Conservation (phyloP, 768 basidiomycete species). For the Leccinum ochraceum region DNA sequence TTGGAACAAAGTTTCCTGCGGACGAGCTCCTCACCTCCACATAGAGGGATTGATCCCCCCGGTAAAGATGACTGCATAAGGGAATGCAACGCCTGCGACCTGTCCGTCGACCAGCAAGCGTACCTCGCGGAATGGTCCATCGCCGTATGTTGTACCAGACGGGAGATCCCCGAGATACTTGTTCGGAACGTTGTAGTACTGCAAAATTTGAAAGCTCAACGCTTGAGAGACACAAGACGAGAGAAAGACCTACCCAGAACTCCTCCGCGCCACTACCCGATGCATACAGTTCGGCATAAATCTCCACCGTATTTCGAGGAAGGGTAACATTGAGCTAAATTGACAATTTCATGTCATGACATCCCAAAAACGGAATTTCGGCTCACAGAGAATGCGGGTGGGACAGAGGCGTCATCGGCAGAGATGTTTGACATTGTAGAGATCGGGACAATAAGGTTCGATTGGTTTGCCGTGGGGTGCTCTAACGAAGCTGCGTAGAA, state of each 20-base stretch:
- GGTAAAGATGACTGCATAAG: slow-evolving; percentile 66
- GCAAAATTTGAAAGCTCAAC: slow-evolving; percentile 3
- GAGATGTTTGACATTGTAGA: slow-evolving; percentile 63
- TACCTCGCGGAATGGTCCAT: slow-evolving; percentile 65
- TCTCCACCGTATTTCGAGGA: slow-evolving; percentile 65
- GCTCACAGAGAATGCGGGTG: slow-evolving; percentile 68
- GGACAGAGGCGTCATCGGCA: slow-evolving; percentile 74
- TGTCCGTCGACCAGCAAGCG: slow-evolving; percentile 56
- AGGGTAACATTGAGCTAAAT: slow-evolving; percentile 64
- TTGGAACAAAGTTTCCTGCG: neutral
- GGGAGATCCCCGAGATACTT: slow-evolving; percentile 59
- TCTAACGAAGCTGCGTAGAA: slow-evolving; percentile 61
- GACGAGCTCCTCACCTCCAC: slow-evolving; percentile 54
- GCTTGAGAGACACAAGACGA: neutral
- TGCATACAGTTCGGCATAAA: slow-evolving; percentile 72
- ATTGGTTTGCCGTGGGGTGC: slow-evolving; percentile 59
- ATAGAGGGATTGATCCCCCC: slow-evolving; percentile 69
- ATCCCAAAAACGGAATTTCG: neutral
- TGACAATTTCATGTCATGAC: neutral
- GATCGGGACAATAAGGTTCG: slow-evolving; percentile 69
- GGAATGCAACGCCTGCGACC: slow-evolving; percentile 58
- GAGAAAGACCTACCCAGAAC: slow-evolving; percentile 61
- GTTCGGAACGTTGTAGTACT: slow-evolving; percentile 73
- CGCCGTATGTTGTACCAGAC: slow-evolving; percentile 41
- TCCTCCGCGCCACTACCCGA: slow-evolving; percentile 69